Percentiles rank a stretch among this genome's conserved stretches.
Conservation (phyloP, 2,329 filamentous ascomycete genomes). For the Coleophoma eucalyptorum region DNA sequence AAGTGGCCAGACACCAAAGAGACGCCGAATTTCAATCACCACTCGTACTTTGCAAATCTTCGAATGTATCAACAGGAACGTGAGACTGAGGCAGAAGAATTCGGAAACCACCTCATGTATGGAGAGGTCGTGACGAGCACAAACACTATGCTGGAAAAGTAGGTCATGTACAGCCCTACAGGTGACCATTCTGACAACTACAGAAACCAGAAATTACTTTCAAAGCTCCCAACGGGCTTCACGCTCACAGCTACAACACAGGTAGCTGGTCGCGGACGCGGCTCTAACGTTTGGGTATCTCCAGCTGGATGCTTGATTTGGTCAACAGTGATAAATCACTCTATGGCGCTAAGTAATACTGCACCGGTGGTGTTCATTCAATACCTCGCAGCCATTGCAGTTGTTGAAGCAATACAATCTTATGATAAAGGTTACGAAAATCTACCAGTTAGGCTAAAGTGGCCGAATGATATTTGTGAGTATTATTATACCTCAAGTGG, state of each 20-base stretch:
- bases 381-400: constrained; percentile 85
- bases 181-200: constrained; percentile 5
- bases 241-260: constrained; percentile 85
- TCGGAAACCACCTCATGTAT: constrained; percentile 78
- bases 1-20: constrained; percentile 64
- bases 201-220: constrained; percentile 74
- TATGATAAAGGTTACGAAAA: constrained; percentile 75
- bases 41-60: constrained; percentile 71
- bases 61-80: constrained; percentile 56
- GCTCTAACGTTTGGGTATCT: constrained; percentile 91
- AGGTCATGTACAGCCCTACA: constrained; percentile 15
- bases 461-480: constrained; percentile 92
- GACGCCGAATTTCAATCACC: constrained; percentile 84
- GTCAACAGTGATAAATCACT: constrained; percentile 83
- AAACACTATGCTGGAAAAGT: constrained; percentile 90
- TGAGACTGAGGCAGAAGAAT: constrained; percentile 54
- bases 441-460: constrained; percentile 84
- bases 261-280: constrained; percentile 81
- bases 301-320: constrained; percentile 84
- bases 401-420: constrained; percentile 75
- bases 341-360: constrained; percentile 63
- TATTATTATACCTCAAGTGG: constrained; percentile 5
- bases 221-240: constrained; percentile 77
- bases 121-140: constrained; percentile 92
- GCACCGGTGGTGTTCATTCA: constrained; percentile 91